Evolutionary conservation across 768 basidiomycete species (phyloP).

Genomic region (Trametes villosa): DNA sequence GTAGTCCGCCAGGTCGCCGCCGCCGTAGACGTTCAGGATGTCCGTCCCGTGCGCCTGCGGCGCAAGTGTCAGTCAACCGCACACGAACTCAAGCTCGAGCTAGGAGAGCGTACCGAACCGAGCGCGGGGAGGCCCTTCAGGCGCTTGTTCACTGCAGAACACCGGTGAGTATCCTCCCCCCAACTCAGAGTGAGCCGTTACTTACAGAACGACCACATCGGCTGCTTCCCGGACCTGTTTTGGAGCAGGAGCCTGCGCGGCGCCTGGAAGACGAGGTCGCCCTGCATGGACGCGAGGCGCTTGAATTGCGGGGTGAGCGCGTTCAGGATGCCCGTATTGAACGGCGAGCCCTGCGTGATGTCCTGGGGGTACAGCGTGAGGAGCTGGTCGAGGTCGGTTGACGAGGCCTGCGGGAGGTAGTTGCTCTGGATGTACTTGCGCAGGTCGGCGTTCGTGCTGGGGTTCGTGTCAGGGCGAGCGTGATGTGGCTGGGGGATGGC

Average conservation of each 20-base stretch:
- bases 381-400: slow-evolving; percentile 20
- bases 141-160: slow-evolving; percentile 17
- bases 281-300: slow-evolving; percentile 52
- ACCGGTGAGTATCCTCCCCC: background rate
- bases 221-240: slow-evolving; percentile 41
- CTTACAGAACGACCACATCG: slow-evolving; percentile 48
- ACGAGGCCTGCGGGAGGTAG: slow-evolving; percentile 29
- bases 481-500: background rate
- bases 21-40: slow-evolving; percentile 27
- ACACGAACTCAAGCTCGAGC: too few species aligned
- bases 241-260: slow-evolving; percentile 53
- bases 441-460: slow-evolving; percentile 27
- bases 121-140: slow-evolving; percentile 16
- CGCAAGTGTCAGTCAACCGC: background rate
- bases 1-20: slow-evolving; percentile 33
- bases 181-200: slow-evolving; percentile 4
- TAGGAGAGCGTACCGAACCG: slow-evolving; percentile 9
- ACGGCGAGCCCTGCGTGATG: slow-evolving; percentile 53
- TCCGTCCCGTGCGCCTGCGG: slow-evolving; percentile 31
- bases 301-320: slow-evolving; percentile 56
- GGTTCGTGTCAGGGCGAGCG: background rate
- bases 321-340: slow-evolving; percentile 50
- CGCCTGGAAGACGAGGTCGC: slow-evolving; percentile 55
- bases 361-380: slow-evolving; percentile 39
- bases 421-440: slow-evolving; percentile 22